Evolutionary conservation across 148 eudicot species (phyloP).

Genomic region (Polygonum maritimum): DNA sequence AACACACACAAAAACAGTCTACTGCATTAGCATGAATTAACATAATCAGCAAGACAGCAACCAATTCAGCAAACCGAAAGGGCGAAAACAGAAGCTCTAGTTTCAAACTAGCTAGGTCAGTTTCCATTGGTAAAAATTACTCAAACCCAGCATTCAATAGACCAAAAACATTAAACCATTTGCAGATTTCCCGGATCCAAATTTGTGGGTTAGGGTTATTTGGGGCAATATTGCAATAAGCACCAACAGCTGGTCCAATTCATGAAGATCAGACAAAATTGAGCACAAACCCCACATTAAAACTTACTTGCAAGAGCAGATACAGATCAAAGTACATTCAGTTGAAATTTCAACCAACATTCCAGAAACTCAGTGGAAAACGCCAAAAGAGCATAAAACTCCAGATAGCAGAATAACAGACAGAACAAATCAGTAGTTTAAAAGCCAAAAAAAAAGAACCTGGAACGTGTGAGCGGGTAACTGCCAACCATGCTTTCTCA

Average conservation of each 20-base stretch:
- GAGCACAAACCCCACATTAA: not conserved
- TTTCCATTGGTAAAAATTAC: not conserved
- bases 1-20: not conserved
- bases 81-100: not conserved
- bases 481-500: conserved; percentile 95
- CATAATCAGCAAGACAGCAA: not conserved
- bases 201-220: not conserved
- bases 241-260: conserved; percentile 6
- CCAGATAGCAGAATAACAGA: not conserved
- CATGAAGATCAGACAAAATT: not conserved
- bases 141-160: not conserved
- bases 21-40: not conserved
- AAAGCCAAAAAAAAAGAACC: conserved; percentile 29
- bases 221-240: not conserved
- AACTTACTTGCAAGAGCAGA: not conserved
- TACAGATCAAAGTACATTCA: not conserved
- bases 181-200: not conserved
- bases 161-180: not conserved
- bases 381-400: not conserved
- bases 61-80: not conserved
- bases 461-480: conserved; percentile 94
- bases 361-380: not conserved
- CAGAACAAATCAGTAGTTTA: not conserved
- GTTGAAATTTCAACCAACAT: not conserved
- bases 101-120: not conserved